Conservation (phyloP, 2,329 filamentous ascomycete species). For the Nemania sp. region DNA sequence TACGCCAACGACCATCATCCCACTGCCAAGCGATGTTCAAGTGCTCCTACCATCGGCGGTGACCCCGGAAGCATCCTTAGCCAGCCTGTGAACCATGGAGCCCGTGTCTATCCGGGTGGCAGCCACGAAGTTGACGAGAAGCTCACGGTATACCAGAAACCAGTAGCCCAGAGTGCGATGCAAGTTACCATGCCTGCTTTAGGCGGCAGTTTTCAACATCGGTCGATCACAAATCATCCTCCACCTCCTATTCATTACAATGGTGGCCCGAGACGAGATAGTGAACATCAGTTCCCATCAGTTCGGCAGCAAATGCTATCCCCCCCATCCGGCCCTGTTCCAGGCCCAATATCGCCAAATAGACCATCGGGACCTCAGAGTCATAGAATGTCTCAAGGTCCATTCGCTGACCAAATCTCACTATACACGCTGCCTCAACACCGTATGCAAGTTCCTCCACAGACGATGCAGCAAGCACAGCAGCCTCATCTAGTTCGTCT, state of each 20-base stretch:
- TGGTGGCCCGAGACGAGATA: neutral
- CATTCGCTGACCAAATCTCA: constrained; percentile 28
- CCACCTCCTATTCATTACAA: neutral
- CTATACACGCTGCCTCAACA: constrained; percentile 6
- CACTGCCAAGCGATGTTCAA: constrained; percentile 20
- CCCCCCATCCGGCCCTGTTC: neutral
- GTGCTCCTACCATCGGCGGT: constrained; percentile 31
- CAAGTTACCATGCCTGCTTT: neutral
- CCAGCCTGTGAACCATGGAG: neutral
- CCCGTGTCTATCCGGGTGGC: constrained; percentile 27
- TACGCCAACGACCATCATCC: neutral
- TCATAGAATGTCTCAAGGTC: constrained; percentile 9
- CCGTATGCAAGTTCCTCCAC: neutral
- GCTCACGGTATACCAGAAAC: constrained; percentile 26
- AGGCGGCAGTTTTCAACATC: neutral
- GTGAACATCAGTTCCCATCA: neutral
- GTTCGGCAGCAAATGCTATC: neutral
- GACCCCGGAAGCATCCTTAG: neutral
- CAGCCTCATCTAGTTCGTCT: neutral
- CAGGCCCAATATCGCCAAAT: neutral
- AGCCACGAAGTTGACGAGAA: constrained; percentile 27
- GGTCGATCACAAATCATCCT: neutral
- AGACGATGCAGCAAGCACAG: constrained; percentile 12
- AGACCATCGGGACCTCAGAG: neutral
- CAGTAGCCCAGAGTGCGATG: neutral